Evolutionary conservation across 2,329 filamentous ascomycete species (phyloP).

Genomic region (Colletotrichum cereale): DNA sequence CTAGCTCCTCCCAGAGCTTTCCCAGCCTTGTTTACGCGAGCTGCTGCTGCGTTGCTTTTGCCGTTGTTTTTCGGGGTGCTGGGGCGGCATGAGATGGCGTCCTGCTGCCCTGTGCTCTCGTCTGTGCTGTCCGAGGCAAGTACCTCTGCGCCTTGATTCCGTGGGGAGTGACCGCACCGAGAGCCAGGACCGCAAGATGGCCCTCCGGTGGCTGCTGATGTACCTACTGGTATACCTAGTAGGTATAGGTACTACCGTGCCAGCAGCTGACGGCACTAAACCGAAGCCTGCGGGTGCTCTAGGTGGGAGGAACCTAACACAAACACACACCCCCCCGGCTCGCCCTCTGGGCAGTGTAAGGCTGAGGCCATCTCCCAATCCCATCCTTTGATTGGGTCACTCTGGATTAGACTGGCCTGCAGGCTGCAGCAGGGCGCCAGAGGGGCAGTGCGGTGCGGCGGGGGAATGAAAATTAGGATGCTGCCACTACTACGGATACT

Average conservation of each 20-base stretch:
- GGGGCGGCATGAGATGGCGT: neutral
- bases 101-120: constrained; percentile 22
- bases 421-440: neutral
- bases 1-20: neutral
- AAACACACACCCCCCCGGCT: no score
- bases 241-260: constrained; percentile 24
- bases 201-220: constrained; percentile 43
- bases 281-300: constrained; percentile 23
- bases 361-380: constrained; percentile 28
- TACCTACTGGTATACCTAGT: no score
- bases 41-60: neutral
- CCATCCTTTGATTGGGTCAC: constrained; percentile 20
- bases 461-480: constrained; percentile 7
- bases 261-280: constrained; percentile 44
- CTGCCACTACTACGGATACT: no score
- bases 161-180: neutral
- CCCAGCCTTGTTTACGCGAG: neutral
- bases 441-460: constrained; percentile 1
- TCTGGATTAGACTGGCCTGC: constrained; percentile 15
- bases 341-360: constrained; percentile 40
- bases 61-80: neutral
- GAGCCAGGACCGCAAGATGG: constrained; percentile 4
- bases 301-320: constrained; percentile 18
- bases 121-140: constrained; percentile 7
- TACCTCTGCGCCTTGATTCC: neutral